These are phyloP conservation scores for Coemansia sp. DNA, from an alignment of 192 early-diverging fungal genomes.

Conservation along the genomic window DNA sequence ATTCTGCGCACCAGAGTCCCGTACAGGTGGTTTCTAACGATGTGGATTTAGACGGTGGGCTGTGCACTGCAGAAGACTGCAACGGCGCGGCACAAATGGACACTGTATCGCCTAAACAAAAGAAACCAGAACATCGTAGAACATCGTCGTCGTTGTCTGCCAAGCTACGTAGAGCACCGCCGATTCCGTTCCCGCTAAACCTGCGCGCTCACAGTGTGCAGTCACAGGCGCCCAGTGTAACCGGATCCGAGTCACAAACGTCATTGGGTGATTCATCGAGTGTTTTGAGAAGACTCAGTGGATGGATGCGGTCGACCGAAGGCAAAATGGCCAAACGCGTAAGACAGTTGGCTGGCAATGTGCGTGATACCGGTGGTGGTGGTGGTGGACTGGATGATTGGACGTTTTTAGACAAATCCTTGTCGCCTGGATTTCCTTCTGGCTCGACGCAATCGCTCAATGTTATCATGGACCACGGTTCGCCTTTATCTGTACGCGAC, in stretches of 20 bases:
- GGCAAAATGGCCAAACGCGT: slow-evolving; percentile 16
- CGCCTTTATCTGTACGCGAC: slow-evolving; percentile 10
- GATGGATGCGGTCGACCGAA: slow-evolving; percentile 35
- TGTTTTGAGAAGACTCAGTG: slow-evolving; percentile 39
- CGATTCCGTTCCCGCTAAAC: slow-evolving; percentile 37
- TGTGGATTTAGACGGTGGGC: background rate
- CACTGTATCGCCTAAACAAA: slow-evolving; percentile 1
- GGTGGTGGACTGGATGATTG: slow-evolving; percentile 30
- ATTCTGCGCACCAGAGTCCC: background rate
- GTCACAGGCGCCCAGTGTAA: slow-evolving; percentile 2
- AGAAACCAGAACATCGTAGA: slow-evolving; percentile 18
- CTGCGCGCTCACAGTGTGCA: slow-evolving; percentile 21
- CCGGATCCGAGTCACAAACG: slow-evolving; percentile 13
- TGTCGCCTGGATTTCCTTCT: slow-evolving; percentile 13
- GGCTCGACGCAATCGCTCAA: slow-evolving; percentile 9
- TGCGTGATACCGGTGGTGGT: background rate
- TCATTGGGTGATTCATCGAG: slow-evolving; percentile 10
- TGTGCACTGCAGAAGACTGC: background rate
- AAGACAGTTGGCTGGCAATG: slow-evolving; percentile 5
- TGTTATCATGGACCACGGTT: background rate
- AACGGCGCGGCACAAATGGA: background rate
- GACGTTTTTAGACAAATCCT: slow-evolving; percentile 43
- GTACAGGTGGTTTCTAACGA: background rate
- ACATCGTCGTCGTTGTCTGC: slow-evolving; percentile 34
- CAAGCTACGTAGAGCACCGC: slow-evolving; percentile 38